Percentiles rank a stretch among this genome's conserved stretches.
phyloP scores from a whole-genome alignment of 768 basidiomycete genomes.

The Sporobolomyces pararoseus region DNA sequence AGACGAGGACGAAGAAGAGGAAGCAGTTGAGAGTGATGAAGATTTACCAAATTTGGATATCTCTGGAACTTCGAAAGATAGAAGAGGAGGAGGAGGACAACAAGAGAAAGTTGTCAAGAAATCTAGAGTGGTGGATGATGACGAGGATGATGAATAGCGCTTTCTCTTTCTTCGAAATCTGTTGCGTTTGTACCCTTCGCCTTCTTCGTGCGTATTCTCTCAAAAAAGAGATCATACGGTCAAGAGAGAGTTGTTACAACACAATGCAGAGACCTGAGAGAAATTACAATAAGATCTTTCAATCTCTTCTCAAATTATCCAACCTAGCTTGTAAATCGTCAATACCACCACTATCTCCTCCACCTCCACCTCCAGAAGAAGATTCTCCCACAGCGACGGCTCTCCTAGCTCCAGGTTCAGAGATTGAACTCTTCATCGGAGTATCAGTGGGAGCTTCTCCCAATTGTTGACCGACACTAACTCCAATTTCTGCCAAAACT shows the following conservation, averaged over 20 bases:
- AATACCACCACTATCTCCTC: slow-evolving; percentile 62
- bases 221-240: too few relatives aligned
- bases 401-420: slow-evolving; percentile 57
- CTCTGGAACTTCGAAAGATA: background rate
- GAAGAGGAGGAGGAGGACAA: too few relatives aligned
- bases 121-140: background rate
- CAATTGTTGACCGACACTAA: slow-evolving; percentile 73
- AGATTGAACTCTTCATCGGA: slow-evolving; percentile 49
- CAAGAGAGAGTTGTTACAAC: too few relatives aligned
- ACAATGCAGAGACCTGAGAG: too few relatives aligned
- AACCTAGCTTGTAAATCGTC: slow-evolving; percentile 89
- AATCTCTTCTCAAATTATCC: slow-evolving; percentile 67
- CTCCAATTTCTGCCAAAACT: slow-evolving; percentile 95
- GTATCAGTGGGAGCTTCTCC: slow-evolving; percentile 45
- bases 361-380: slow-evolving; percentile 54
- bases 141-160: slow-evolving; percentile 6
- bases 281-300: background rate
- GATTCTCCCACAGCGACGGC: slow-evolving; percentile 81
- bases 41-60: slow-evolving; percentile 15
- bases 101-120: background rate
- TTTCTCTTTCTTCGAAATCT: too few relatives aligned
- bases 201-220: too few relatives aligned
- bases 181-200: too few relatives aligned
- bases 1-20: slow-evolving; percentile 16
- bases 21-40: slow-evolving; percentile 20